These are phyloP conservation scores for Microsporum ferrugineum DNA, from an alignment of 2,329 filamentous ascomycete genomes.

Conservation along the genomic window DNA sequence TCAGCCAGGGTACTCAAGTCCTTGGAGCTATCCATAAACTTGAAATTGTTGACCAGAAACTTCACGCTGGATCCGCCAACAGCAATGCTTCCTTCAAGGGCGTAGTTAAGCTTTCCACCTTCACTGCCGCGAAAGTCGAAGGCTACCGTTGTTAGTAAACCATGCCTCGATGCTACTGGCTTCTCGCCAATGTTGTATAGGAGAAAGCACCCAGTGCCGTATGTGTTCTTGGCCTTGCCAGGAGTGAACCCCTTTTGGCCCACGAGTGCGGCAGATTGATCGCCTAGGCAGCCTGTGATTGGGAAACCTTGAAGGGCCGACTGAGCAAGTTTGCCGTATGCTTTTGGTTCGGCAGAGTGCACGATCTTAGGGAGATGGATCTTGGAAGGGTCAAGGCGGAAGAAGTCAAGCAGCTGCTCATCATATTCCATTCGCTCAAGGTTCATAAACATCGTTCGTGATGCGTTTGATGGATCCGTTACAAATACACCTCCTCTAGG, in stretches of 20 bases:
- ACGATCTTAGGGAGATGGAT: constrained; percentile 72
- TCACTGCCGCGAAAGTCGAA: constrained; percentile 60
- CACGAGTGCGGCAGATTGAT: constrained; percentile 80
- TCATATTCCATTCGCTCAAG: constrained; percentile 70
- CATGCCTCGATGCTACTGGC: constrained; percentile 74
- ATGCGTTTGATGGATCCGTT: constrained; percentile 83
- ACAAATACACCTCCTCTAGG: constrained; percentile 58
- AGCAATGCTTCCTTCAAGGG: constrained; percentile 72
- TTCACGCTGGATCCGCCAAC: constrained; percentile 76
- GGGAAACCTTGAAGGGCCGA: constrained; percentile 31
- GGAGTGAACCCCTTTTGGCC: constrained; percentile 75
- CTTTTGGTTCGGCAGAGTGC: constrained; percentile 57
- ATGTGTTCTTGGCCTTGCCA: constrained; percentile 81
- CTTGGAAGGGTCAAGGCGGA: constrained; percentile 57
- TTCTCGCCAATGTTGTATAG: constrained; percentile 78
- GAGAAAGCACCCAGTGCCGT: constrained; percentile 80
- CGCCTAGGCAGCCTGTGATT: constrained; percentile 73
- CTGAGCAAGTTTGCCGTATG: constrained; percentile 12
- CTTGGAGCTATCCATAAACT: constrained; percentile 49
- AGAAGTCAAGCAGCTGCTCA: constrained; percentile 64
- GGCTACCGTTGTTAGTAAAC: constrained; percentile 71
- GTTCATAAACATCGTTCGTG: constrained; percentile 91
- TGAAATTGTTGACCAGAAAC: constrained; percentile 57
- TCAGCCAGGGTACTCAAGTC: constrained; percentile 55
- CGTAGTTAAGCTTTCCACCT: constrained; percentile 50